phyloP scores from a whole-genome alignment of 306 rosid species.

The Mimosa bimucronata region DNA sequence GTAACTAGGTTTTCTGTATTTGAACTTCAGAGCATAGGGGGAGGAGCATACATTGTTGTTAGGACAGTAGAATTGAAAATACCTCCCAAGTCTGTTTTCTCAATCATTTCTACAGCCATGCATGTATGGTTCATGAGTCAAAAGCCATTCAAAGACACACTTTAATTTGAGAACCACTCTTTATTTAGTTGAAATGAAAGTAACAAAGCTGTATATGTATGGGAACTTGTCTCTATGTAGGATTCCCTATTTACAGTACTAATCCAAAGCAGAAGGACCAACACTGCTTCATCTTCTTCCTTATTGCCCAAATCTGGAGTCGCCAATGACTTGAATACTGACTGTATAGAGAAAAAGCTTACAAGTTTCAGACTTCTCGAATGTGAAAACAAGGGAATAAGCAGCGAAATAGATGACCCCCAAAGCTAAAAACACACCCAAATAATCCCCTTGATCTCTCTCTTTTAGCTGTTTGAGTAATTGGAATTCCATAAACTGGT shows the following conservation, averaged over 20 bases:
- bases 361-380: slow-evolving; percentile 19
- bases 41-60: background rate
- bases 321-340: background rate
- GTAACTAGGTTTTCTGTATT: background rate
- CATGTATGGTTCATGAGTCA: background rate
- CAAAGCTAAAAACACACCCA: slow-evolving; percentile 44
- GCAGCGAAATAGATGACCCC: slow-evolving; percentile 54
- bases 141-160: background rate
- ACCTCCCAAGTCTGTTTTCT: background rate
- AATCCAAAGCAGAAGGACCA: background rate
- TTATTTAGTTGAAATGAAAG: background rate
- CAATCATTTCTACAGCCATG: background rate
- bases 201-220: background rate
- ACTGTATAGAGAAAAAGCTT: background rate
- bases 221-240: background rate
- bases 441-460: slow-evolving; percentile 38
- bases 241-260: background rate
- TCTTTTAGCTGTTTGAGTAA: background rate
- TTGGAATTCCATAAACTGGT: slow-evolving; percentile 62
- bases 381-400: slow-evolving; percentile 59
- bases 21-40: background rate
- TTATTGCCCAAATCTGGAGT: background rate
- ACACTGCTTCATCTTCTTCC: background rate
- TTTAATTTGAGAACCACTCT: background rate
- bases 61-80: background rate